Evolutionary conservation across 805 yeast species (phyloP).

Genomic region (Cyberlindnera americana): DNA sequence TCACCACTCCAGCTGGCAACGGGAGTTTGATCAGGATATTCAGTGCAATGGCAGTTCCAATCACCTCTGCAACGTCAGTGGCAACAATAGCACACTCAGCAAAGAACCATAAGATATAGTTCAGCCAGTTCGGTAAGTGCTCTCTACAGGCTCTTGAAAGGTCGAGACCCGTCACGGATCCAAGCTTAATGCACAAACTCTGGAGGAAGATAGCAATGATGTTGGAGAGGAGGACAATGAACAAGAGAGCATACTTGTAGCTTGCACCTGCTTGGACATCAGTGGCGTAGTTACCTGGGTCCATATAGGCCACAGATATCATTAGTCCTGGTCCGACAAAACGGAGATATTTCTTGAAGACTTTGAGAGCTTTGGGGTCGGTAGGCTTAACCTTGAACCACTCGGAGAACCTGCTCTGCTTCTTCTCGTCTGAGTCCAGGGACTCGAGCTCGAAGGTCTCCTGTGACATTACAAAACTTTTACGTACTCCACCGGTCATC

Average conservation of each 20-base stretch:
- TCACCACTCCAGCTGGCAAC: slow-evolving; percentile 68
- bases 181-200: slow-evolving; percentile 77
- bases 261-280: slow-evolving; percentile 87
- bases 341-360: slow-evolving; percentile 50
- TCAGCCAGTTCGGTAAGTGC: slow-evolving; percentile 65
- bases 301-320: slow-evolving; percentile 89
- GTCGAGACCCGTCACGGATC: slow-evolving; percentile 87
- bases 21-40: slow-evolving; percentile 75
- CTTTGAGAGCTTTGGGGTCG: slow-evolving; percentile 19
- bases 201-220: slow-evolving; percentile 81
- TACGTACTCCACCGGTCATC: slow-evolving; percentile 20
- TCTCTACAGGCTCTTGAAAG: slow-evolving; percentile 79
- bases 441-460: slow-evolving; percentile 6
- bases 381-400: slow-evolving; percentile 17
- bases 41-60: slow-evolving; percentile 86
- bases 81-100: slow-evolving; percentile 89
- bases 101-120: slow-evolving; percentile 60
- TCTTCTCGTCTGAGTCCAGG: not conserved
- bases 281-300: slow-evolving; percentile 91
- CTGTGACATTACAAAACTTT: not conserved
- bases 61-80: slow-evolving; percentile 91
- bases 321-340: slow-evolving; percentile 87
- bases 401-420: slow-evolving; percentile 4
- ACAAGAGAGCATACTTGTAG: slow-evolving; percentile 68
- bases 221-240: slow-evolving; percentile 73